Percentiles rank a stretch among this genome's conserved stretches.
Conservation (phyloP, 2,329 filamentous ascomycete genomes). For the Penicillium sp. region DNA sequence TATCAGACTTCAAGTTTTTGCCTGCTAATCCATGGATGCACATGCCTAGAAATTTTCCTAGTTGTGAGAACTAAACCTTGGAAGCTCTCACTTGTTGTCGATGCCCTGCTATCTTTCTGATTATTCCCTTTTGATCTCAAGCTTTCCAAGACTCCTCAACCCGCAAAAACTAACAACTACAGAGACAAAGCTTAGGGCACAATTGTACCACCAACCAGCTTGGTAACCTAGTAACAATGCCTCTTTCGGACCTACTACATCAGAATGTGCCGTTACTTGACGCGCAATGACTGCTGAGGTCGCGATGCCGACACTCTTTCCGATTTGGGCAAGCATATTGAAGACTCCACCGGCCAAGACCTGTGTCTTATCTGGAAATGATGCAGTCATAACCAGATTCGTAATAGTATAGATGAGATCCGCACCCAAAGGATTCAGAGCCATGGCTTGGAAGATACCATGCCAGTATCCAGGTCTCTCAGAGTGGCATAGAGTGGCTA, state of each 20-base stretch:
- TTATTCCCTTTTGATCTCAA: constrained; percentile 6
- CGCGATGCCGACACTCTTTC: constrained; percentile 13
- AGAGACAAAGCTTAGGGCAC: constrained; percentile 1
- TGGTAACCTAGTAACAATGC: constrained; percentile 3
- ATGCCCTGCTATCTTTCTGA: no score
- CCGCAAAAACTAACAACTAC: constrained; percentile 2
- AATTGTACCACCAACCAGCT: constrained; percentile 12
- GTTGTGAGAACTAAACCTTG: no score
- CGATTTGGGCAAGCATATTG: constrained; percentile 17
- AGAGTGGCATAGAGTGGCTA: constrained; percentile 40
- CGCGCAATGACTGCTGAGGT: constrained; percentile 13
- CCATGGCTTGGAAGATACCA: constrained; percentile 2
- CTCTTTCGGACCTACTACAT: neutral
- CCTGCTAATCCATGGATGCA: no score
- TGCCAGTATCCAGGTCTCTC: constrained; percentile 44
- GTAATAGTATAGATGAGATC: constrained; percentile 7
- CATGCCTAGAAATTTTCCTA: no score
- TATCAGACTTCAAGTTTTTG: no score
- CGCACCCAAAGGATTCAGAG: constrained; percentile 1
- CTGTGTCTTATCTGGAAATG: constrained; percentile 11
- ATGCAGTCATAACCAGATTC: constrained; percentile 5
- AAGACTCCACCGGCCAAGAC: constrained; percentile 18
- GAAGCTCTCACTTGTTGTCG: no score
- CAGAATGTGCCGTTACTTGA: constrained; percentile 1
- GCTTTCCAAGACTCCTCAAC: neutral